These are phyloP conservation scores for Suillus luteus DNA, from an alignment of 768 basidiomycete genomes.

Conservation along the genomic window DNA sequence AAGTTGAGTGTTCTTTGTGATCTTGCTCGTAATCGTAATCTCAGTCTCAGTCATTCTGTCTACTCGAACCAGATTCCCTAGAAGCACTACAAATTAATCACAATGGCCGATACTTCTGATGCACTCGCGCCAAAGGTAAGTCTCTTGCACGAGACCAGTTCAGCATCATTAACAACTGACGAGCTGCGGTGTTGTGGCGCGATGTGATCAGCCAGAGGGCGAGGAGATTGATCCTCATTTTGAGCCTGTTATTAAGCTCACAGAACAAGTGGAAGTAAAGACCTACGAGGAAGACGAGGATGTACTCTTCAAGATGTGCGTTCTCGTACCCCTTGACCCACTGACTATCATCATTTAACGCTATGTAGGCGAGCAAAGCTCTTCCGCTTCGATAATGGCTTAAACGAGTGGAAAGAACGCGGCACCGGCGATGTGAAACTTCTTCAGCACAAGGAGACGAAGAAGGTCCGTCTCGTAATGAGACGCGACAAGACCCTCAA, in stretches of 20 bases:
- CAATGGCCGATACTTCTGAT: conserved; percentile 62
- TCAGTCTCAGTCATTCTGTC: conserved; percentile 4
- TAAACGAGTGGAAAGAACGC: conserved; percentile 96
- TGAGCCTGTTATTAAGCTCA: conserved; percentile 96
- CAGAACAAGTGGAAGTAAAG: conserved; percentile 93
- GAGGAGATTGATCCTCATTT: conserved; percentile 91
- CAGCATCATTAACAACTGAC: neutral
- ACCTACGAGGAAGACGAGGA: conserved; percentile 95
- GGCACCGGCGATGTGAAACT: conserved; percentile 96
- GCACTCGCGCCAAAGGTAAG: conserved; percentile 73
- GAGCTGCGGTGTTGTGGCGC: conserved; percentile 6
- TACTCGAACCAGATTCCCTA: conserved; percentile 7
- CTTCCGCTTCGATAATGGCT: conserved; percentile 83
- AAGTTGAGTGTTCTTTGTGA: conserved; percentile 12
- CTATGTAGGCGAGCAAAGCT: conserved; percentile 89
- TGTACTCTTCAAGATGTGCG: conserved; percentile 93
- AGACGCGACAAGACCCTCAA: conserved; percentile 99
- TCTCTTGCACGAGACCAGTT: conserved; percentile 27
- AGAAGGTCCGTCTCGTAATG: conserved; percentile 97
- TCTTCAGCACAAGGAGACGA: conserved; percentile 83
- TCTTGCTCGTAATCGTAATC: conserved; percentile 10
- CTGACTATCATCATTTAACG: conserved; percentile 25
- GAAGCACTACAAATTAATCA: conserved; percentile 15
- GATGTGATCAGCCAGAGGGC: conserved; percentile 37
- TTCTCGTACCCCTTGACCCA: conserved; percentile 27